phyloP scores from a whole-genome alignment of 257 asterid genomes.

The Gentiana macrophylla region DNA sequence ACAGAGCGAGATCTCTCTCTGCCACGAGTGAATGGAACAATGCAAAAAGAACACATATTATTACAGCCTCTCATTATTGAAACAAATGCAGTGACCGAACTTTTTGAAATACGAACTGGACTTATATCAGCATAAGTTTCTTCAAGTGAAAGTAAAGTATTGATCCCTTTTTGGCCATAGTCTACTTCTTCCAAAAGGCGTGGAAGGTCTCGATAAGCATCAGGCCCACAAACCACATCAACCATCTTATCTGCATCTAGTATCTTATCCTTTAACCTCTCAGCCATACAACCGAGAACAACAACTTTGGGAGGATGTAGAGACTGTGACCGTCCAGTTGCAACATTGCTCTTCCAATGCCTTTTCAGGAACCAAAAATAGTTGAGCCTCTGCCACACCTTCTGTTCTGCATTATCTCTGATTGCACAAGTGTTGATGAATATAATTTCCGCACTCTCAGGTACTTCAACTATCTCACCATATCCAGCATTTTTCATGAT shows the following conservation, averaged over 20 bases:
- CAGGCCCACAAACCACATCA: constrained; percentile 97
- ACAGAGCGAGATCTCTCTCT: constrained; percentile 92
- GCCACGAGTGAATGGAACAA: constrained; percentile 98
- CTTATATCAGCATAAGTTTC: constrained; percentile 95
- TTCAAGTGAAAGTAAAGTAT: constrained; percentile 92
- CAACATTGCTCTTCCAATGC: constrained; percentile 90
- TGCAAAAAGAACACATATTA: constrained; percentile 97
- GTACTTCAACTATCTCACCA: constrained; percentile 60
- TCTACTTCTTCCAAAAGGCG: constrained; percentile 91
- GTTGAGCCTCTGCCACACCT: constrained; percentile 95
- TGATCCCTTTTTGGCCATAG: constrained; percentile 93
- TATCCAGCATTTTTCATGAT: constrained; percentile 95
- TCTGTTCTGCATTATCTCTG: constrained; percentile 95
- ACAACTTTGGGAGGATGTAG: constrained; percentile 88
- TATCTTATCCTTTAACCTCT: constrained; percentile 94
- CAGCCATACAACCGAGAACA: constrained; percentile 97
- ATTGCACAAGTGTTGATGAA: constrained; percentile 94
- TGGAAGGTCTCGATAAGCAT: constrained; percentile 93
- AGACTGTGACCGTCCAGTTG: constrained; percentile 81
- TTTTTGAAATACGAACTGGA: constrained; percentile 91
- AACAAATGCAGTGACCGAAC: constrained; percentile 85
- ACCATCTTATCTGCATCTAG: constrained; percentile 97
- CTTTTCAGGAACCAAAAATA: constrained; percentile 96
- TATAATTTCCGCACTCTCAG: constrained; percentile 94
- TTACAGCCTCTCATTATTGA: constrained; percentile 99